Conservation (phyloP, 2,329 filamentous ascomycete species). For the Colletotrichum liaoningense region DNA sequence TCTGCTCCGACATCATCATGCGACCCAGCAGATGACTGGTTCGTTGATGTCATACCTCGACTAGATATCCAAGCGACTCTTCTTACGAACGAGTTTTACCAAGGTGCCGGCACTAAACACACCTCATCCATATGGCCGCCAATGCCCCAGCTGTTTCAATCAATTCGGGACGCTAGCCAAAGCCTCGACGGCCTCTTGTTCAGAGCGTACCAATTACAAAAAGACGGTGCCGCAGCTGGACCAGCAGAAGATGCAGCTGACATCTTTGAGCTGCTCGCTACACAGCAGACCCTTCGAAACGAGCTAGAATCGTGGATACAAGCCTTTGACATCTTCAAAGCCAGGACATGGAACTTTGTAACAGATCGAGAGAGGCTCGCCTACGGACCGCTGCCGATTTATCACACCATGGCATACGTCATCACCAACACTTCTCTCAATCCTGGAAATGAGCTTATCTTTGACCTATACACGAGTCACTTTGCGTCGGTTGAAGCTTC, state of each 20-base stretch:
- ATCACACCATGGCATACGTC: constrained; percentile 56
- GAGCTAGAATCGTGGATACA: constrained; percentile 38
- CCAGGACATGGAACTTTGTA: constrained; percentile 24
- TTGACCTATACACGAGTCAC: constrained; percentile 46
- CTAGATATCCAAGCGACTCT: constrained; percentile 44
- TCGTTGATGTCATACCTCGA: constrained; percentile 54
- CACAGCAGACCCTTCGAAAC: not conserved
- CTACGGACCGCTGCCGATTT: constrained; percentile 45
- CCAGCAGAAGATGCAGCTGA: not conserved
- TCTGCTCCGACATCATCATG: not conserved
- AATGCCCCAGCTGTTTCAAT: not conserved
- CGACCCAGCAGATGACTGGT: constrained; percentile 51
- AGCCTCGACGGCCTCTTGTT: constrained; percentile 4
- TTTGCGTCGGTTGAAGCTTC: constrained; percentile 47
- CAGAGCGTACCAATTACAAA: not conserved
- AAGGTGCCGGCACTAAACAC: not conserved
- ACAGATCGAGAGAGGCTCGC: constrained; percentile 31
- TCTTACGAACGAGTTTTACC: constrained; percentile 21
- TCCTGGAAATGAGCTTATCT: constrained; percentile 46
- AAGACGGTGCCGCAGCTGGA: not conserved
- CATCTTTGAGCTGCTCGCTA: not conserved
- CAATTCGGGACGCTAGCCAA: constrained; percentile 17
- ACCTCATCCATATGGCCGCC: not conserved
- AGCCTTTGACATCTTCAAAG: constrained; percentile 41
- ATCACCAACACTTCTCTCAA: constrained; percentile 51